Conservation (phyloP, 306 rosid genomes). For the Corylus americana region DNA sequence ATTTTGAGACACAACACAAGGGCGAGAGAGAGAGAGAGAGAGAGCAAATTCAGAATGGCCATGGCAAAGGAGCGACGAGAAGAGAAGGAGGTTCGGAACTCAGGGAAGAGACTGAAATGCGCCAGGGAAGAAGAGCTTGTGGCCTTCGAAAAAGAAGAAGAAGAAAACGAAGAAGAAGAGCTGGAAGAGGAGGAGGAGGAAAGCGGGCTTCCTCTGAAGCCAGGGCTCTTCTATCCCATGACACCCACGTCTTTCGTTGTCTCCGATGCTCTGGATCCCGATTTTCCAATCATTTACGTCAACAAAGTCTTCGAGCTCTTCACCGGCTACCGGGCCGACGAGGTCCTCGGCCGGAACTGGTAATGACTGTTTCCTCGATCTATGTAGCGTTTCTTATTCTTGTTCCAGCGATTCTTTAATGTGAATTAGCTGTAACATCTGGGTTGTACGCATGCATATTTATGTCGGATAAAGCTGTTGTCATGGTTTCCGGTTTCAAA, state of each 20-base stretch:
- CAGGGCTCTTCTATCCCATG: constrained; percentile 60
- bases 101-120: constrained; percentile 80
- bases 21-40: constrained; percentile 6
- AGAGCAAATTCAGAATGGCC: constrained; percentile 38
- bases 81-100: constrained; percentile 41
- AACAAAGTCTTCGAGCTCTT: constrained; percentile 85
- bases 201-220: constrained; percentile 48
- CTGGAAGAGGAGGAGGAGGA: constrained; percentile 35
- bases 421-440: background rate
- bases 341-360: constrained; percentile 95
- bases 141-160: constrained; percentile 6
- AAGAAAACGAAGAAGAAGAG: background rate
- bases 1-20: background rate
- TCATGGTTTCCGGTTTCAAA: background rate
- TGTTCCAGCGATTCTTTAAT: constrained; percentile 4
- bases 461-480: background rate
- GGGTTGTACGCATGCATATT: background rate
- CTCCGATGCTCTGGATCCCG: constrained; percentile 87
- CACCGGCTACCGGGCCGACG: constrained; percentile 92
- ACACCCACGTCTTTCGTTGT: constrained; percentile 84
- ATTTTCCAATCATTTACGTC: constrained; percentile 86
- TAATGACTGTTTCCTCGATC: constrained; percentile 18
- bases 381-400: background rate
- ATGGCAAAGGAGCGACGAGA: constrained; percentile 55
- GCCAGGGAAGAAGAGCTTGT: constrained; percentile 27